Conservation (phyloP, 805 yeast genomes). For the Wickerhamomyces ciferrii region DNA sequence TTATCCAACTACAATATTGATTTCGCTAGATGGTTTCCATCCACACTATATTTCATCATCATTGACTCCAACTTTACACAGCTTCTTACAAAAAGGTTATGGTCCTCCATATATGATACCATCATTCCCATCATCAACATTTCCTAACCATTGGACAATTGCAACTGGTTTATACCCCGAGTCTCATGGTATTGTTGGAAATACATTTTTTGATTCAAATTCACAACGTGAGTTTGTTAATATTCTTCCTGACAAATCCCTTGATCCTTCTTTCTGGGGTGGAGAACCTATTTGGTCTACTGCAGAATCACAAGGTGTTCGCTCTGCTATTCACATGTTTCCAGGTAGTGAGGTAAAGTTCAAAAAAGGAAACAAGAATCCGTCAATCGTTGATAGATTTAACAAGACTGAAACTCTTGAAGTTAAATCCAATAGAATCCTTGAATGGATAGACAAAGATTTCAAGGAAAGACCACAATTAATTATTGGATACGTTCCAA, state of each 20-base stretch:
- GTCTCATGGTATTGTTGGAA: conserved; percentile 84
- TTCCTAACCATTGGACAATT: conserved; percentile 89
- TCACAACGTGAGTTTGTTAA: conserved; percentile 54
- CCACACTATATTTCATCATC: conserved; percentile 72
- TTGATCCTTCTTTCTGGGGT: conserved; percentile 72
- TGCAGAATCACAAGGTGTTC: conserved; percentile 54
- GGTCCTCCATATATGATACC: conserved; percentile 85
- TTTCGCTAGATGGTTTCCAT: conserved; percentile 87
- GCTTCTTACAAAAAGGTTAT: conserved; percentile 42
- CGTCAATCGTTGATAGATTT: conserved; percentile 53
- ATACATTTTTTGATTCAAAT: conserved; percentile 66
- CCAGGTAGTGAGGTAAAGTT: conserved; percentile 83
- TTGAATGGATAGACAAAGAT: conserved; percentile 63
- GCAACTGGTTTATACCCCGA: conserved; percentile 83
- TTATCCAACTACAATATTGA: conserved; percentile 71
- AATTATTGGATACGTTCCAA: conserved; percentile 73
- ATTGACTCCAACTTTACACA: conserved; percentile 68
- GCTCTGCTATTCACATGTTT: conserved; percentile 90
- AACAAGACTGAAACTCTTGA: conserved; percentile 58
- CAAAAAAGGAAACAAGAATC: conserved; percentile 32
- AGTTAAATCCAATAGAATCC: conserved; percentile 50
- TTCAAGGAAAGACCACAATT: conserved; percentile 64
- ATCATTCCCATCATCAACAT: conserved; percentile 83
- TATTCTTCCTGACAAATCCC: conserved; percentile 46
- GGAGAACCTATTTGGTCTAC: conserved; percentile 90